Base-by-base conservation (phyloP, 2,329 filamentous ascomycete genomes). In the Paecilomyces niveus region DNA sequence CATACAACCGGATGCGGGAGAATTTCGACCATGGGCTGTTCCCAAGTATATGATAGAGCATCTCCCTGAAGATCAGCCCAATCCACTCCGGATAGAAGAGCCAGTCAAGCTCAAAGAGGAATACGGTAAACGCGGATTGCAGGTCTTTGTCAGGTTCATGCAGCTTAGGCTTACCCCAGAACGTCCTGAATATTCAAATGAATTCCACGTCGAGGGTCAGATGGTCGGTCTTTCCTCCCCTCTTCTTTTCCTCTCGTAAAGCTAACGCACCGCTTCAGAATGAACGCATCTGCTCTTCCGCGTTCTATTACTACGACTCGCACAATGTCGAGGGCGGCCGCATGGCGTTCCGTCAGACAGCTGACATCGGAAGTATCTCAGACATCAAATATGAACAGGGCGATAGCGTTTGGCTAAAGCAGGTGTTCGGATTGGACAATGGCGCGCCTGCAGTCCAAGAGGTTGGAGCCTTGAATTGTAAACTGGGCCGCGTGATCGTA, bases 111-210 rank as follows among this genome's bases (percentile, higher is more conserved):
- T 75, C n/a, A 65, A 63, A 31, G 59, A 67, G 8, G 63, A 74
- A n/a, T 80, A 76, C 59, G 63, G 67, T 8, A 64, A 76, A 1
- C 67, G 69, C 5, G 80, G 81, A 1, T 65, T 88, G 3, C 86
- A 89, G 63, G 70, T 89, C 35, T 84, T 89, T 54, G 80, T 87
- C 32, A 87, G 88, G 65, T 74, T 89, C 62, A 79, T 83, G 1
- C 81, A 78, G 35, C 81, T 87, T 55, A 76, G 85, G 50, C 74
- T 88, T 0, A 83, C 79, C 0, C 85, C 85, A 0, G 81, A 83
- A 18, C 79, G 83, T 1, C 82, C 85, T 0, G 65, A 66, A 0
- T 88, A 84, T 61, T 69, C 72, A 0, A 81, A 81, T 15, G 63
- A 67, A 4, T 76, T 72, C 72, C 71, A 77, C 61, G 67, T 83